Base-by-base conservation (phyloP, 2,329 filamentous ascomycete genomes). In the Verticillium tricorpus region DNA sequence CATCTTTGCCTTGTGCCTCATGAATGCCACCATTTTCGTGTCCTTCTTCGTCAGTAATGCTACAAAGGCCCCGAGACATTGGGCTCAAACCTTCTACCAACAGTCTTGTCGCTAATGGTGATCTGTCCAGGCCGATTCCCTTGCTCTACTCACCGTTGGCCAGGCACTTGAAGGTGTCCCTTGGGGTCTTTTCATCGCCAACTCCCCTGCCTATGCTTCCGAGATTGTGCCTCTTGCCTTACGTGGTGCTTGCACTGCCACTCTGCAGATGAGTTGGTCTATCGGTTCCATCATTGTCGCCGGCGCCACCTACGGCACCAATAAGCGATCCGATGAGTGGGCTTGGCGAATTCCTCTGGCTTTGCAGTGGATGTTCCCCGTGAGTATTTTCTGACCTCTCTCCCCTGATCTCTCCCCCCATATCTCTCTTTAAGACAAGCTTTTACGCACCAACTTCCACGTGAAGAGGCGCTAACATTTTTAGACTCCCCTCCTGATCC, bases 181-280 rank as follows among this genome's bases (percentile, higher is more conserved):
- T 2, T 89, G 86, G 86, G 86, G 86, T 32, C 82, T 89, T 68
- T 89, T 89, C 72, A 86, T 87, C 66, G 85, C 85, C 70, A 87
- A 87, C 69, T 80, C 85, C 5, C 86, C 86, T 1, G 85, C 86
- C 7, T 89, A 88, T 76, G 84, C 80, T 72, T 75, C 74, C 68
- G 86, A 89, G 71, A 85, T 89, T 61, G 83, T 86, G 2, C 85
- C 85, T 1, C 78, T 88, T 59, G 74, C 75, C 68, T 73, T 89
- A 60, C 74, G 85, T 71, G 85, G 81, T 60, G 80, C 84, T 22
- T 80, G 79, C 4, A 88, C 85, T 2, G 81, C 85, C 73, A 88
- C 85, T 80, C 67, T 88, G 72, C 85, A 88, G 74, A 87, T 88
- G 84, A 85, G 84, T 76, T 88, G 85, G 85, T 82, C 85, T 17